phyloP scores from a whole-genome alignment of 2,329 filamentous ascomycete species.

The Cryphonectria radicalis region DNA sequence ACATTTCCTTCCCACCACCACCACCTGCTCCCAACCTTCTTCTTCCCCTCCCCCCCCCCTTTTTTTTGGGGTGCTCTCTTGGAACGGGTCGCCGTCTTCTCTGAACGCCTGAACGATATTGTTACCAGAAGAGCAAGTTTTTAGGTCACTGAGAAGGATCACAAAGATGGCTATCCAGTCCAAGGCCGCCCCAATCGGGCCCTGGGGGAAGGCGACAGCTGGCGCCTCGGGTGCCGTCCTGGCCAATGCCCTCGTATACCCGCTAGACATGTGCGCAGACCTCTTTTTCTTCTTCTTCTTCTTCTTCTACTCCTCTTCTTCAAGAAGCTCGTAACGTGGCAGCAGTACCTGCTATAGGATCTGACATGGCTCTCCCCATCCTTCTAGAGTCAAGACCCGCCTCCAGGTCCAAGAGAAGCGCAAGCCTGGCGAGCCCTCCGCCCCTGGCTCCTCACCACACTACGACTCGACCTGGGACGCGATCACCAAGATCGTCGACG shows the following conservation, averaged over 20 bases:
- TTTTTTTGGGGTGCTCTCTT: neutral
- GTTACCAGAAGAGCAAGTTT: neutral
- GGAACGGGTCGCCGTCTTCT: neutral
- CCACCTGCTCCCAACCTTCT: slow-evolving; percentile 46
- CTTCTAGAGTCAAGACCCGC: slow-evolving; percentile 84
- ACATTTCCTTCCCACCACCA: slow-evolving; percentile 56
- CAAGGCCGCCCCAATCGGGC: slow-evolving; percentile 74
- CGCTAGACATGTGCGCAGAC: slow-evolving; percentile 79
- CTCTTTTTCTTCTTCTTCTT: neutral
- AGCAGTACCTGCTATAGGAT: slow-evolving; percentile 40
- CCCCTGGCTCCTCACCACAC: slow-evolving; percentile 61
- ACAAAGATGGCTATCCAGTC: slow-evolving; percentile 57
- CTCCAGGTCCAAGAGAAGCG: slow-evolving; percentile 91
- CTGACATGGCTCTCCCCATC: slow-evolving; percentile 11
- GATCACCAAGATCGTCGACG: slow-evolving; percentile 78
- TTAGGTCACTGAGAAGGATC: slow-evolving; percentile 50
- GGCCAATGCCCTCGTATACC: slow-evolving; percentile 94
- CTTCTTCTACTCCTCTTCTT: neutral
- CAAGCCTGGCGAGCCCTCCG: slow-evolving; percentile 51
- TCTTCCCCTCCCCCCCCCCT: no score
- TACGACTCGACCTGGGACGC: slow-evolving; percentile 90
- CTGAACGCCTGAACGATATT: neutral
- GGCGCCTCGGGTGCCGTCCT: slow-evolving; percentile 92
- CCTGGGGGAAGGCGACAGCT: slow-evolving; percentile 91
- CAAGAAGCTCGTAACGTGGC: neutral